Conservation (phyloP, 1,284 basidiomycete genomes). For the Austroboletus novae-zelandiae region DNA sequence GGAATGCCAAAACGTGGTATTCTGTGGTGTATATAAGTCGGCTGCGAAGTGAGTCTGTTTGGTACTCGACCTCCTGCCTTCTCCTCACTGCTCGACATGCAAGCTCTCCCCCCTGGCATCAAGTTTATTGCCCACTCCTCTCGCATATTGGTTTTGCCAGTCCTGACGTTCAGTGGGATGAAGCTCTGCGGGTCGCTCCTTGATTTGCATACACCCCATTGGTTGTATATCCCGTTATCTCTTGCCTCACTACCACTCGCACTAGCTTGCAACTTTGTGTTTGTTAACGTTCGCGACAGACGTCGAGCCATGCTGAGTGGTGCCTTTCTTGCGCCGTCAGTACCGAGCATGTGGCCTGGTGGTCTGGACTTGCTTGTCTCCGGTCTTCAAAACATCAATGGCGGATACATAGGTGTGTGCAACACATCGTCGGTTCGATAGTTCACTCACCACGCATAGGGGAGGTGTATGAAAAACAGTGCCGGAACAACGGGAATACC, state of each 20-base stretch:
- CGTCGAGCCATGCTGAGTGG: slow-evolving; percentile 32
- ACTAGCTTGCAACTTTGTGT: slow-evolving; percentile 19
- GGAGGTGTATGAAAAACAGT: slow-evolving; percentile 21
- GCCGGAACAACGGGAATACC: slow-evolving; percentile 28
- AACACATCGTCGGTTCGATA: not conserved
- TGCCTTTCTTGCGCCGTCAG: slow-evolving; percentile 32
- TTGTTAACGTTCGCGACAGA: slow-evolving; percentile 21
- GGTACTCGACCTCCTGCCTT: not conserved
- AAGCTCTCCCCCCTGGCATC: slow-evolving; percentile 31
- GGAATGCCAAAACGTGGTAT: not conserved
- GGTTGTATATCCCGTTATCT: slow-evolving; percentile 17
- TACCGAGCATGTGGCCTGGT: slow-evolving; percentile 34
- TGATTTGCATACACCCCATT: slow-evolving; percentile 10
- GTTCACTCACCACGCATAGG: slow-evolving; percentile 22
- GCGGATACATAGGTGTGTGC: slow-evolving; percentile 35
- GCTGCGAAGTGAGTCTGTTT: not conserved
- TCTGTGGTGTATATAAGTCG: not conserved
- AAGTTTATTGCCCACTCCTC: slow-evolving; percentile 19
- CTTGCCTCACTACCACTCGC: slow-evolving; percentile 29
- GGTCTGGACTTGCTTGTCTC: slow-evolving; percentile 30
- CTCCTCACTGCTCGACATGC: not conserved
- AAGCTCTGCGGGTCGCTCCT: slow-evolving; percentile 6
- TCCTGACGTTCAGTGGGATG: slow-evolving; percentile 13
- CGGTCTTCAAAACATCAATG: slow-evolving; percentile 21
- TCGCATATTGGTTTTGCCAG: slow-evolving; percentile 18